These are phyloP conservation scores for Termitomyces sp. DNA, from an alignment of 1,284 basidiomycete genomes.

Conservation along the genomic window DNA sequence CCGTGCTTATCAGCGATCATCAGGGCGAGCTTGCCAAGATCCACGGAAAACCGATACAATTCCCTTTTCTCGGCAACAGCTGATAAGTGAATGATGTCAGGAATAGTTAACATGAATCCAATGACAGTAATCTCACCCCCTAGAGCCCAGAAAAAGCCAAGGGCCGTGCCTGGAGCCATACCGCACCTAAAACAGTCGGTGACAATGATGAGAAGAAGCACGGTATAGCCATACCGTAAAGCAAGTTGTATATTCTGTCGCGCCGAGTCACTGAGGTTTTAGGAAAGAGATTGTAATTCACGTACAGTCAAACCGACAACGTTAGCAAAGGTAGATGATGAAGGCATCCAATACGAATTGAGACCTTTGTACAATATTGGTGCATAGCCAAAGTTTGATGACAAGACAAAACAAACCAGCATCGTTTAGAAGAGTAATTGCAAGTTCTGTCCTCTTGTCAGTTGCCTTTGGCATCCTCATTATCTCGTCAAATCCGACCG, in stretches of 20 bases:
- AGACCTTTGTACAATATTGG: slow-evolving; percentile 35
- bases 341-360: slow-evolving; percentile 65
- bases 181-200: slow-evolving; percentile 39
- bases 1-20: slow-evolving; percentile 60
- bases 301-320: slow-evolving; percentile 61
- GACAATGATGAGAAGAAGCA: neutral
- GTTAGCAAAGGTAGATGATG: slow-evolving; percentile 50
- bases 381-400: neutral
- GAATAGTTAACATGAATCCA: neutral
- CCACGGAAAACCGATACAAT: slow-evolving; percentile 59
- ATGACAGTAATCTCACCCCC: slow-evolving; percentile 38
- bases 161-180: slow-evolving; percentile 59
- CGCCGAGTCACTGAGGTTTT: neutral
- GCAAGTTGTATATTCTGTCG: slow-evolving; percentile 59
- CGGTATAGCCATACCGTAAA: slow-evolving; percentile 37
- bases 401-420: slow-evolving; percentile 41
- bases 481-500: slow-evolving; percentile 63
- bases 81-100: slow-evolving; percentile 17
- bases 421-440: slow-evolving; percentile 60
- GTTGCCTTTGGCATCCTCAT: slow-evolving; percentile 54
- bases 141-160: slow-evolving; percentile 69
- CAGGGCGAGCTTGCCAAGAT: slow-evolving; percentile 61
- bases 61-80: slow-evolving; percentile 56
- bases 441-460: slow-evolving; percentile 53
- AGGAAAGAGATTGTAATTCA: slow-evolving; percentile 5